phyloP scores from a whole-genome alignment of 176 grass and related monocot genomes.

The Oryza coarctata region DNA sequence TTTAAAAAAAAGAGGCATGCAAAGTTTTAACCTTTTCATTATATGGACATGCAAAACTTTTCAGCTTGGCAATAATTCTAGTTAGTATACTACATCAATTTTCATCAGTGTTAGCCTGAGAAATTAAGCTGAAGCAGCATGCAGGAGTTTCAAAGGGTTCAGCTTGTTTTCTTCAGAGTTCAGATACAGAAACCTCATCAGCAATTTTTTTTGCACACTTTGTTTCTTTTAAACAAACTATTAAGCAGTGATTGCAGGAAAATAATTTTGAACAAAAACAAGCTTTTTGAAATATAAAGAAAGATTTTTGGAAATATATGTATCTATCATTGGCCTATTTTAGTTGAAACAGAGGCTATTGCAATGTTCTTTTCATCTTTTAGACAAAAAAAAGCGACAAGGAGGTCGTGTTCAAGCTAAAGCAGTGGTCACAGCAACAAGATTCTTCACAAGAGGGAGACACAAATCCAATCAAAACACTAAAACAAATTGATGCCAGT shows the following conservation, averaged over 20 bases:
- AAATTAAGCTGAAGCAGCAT: not conserved
- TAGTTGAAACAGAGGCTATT: not conserved
- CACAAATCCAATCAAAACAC: conserved; percentile 21
- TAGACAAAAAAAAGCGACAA: not conserved
- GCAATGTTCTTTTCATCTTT: conserved; percentile 14
- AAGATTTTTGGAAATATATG: not conserved
- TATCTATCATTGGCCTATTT: not conserved
- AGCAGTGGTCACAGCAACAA: conserved; percentile 41
- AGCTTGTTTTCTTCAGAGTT: not conserved
- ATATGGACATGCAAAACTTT: no score
- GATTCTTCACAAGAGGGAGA: conserved; percentile 38
- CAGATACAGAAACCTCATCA: not conserved
- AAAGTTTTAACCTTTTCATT: no score
- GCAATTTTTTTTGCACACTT: not conserved
- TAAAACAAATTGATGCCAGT: not conserved
- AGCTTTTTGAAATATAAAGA: not conserved
- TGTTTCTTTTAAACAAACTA: not conserved
- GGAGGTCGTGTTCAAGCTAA: conserved; percentile 9
- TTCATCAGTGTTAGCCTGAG: not conserved
- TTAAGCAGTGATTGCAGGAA: not conserved
- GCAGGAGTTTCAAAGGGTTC: not conserved
- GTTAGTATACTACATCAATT: not conserved
- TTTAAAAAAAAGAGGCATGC: no score
- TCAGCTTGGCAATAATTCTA: no score
- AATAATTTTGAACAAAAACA: not conserved